Conservation (phyloP, 2,329 filamentous ascomycete genomes). For the Epichloe scottii region DNA sequence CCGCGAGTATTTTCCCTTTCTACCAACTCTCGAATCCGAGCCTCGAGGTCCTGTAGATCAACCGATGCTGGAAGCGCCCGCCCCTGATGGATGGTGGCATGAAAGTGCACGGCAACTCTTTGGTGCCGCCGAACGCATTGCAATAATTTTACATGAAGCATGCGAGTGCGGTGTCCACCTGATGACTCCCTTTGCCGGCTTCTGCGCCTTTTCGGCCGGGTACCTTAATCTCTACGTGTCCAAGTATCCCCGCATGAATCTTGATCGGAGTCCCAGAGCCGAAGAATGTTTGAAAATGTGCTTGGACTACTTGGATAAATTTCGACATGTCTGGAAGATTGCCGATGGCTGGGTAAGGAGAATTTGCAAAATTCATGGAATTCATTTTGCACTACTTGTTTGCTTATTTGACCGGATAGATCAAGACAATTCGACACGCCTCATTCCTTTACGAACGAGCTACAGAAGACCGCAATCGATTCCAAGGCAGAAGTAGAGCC, state of each 20-base stretch:
- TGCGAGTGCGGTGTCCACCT: slow-evolving; percentile 23
- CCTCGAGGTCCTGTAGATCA: slow-evolving; percentile 28
- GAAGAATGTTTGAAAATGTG: slow-evolving; percentile 13
- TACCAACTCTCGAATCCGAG: slow-evolving; percentile 21
- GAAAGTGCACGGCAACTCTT: slow-evolving; percentile 25
- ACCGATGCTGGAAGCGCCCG: slow-evolving; percentile 24
- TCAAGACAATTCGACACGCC: slow-evolving; percentile 15
- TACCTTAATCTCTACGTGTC: slow-evolving; percentile 29
- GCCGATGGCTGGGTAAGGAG: slow-evolving; percentile 17
- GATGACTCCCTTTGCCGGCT: slow-evolving; percentile 29
- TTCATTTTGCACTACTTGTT: not conserved
- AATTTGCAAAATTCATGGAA: not conserved
- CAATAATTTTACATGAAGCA: slow-evolving; percentile 23
- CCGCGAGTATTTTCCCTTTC: slow-evolving; percentile 31
- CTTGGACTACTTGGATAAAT: slow-evolving; percentile 15
- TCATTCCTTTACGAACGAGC: slow-evolving; percentile 16
- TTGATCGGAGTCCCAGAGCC: slow-evolving; percentile 16
- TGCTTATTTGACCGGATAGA: slow-evolving; percentile 4
- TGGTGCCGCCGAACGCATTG: slow-evolving; percentile 22
- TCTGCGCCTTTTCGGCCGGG: slow-evolving; percentile 32
- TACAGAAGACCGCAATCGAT: slow-evolving; percentile 10
- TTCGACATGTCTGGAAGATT: slow-evolving; percentile 17
- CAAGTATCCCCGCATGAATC: slow-evolving; percentile 29
- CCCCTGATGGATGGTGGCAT: slow-evolving; percentile 27
- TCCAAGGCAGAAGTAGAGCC: slow-evolving; percentile 14